These are phyloP conservation scores for Solanum hybrid DNA, from an alignment of 305 asterid genomes.

Conservation along the genomic window DNA sequence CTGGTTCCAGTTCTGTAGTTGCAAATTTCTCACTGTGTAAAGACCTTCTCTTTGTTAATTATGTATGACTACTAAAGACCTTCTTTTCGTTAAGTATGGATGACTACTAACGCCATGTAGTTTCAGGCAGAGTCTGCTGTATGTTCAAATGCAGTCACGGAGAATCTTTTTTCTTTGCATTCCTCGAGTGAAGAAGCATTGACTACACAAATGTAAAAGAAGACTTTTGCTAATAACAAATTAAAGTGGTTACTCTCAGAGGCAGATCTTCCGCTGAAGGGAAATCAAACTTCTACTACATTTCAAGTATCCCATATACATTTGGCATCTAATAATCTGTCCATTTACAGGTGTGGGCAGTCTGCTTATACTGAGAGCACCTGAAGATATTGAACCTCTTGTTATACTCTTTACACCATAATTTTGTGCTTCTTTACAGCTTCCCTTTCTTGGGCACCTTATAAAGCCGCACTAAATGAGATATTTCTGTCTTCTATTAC, in stretches of 20 bases:
- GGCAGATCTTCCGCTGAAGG: not conserved
- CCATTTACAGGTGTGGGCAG: not conserved
- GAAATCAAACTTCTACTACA: not conserved
- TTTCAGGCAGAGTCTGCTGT: conserved; percentile 2
- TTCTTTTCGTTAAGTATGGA: not conserved
- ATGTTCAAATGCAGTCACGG: not conserved
- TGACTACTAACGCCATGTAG: not conserved
- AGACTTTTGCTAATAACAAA: not conserved
- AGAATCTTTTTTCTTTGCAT: not conserved
- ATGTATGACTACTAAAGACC: not conserved
- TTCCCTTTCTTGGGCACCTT: not conserved
- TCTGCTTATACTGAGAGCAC: not conserved
- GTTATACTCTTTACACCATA: not conserved
- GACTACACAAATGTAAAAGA: not conserved
- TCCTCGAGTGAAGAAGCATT: not conserved
- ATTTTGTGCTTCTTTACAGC: not conserved
- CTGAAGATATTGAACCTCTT: not conserved
- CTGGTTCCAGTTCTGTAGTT: not conserved
- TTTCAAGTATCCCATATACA: not conserved
- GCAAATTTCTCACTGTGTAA: not conserved
- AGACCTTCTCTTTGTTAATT: not conserved
- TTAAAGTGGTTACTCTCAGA: not conserved
- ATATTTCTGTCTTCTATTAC: not conserved
- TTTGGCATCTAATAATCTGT: not conserved
- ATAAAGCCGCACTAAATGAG: not conserved